Base-by-base conservation (phyloP, 2,329 filamentous ascomycete genomes). In the Pseudocercospora vitis region DNA sequence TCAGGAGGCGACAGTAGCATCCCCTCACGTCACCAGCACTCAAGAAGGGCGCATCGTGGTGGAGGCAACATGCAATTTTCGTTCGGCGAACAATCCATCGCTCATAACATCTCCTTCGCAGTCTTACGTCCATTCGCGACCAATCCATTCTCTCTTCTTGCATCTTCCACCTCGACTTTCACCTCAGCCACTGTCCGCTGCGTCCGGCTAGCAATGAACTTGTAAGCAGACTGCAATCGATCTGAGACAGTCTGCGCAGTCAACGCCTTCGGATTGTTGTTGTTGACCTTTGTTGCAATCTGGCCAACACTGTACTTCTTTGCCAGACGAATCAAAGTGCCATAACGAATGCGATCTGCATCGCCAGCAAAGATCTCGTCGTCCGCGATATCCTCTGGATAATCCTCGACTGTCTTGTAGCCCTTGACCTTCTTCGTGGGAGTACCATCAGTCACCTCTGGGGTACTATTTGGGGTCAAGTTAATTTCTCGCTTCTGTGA, bases 281-380 rank as follows among this genome's bases (percentile, higher is more conserved):
- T 31, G 9, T 55, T 55, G 18, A 50, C 21, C 6, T 37, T 21
- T 9, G 46, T 23, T 7, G 32, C 29, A 37, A 55, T 48, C 2
- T 28, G 29, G 6, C 40, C 16, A 5, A 51, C 37, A 19, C 42
- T 55, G 18, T 51, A 55, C 2, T 39, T 33, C 19, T 55, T 51
- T 2, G 37, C 44, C 23, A 55, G 31, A 7, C 49, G 37, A 9
- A 47, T 48, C 24, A 55, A 18, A 3, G 29, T 51, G 7, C 29
- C 24, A 44, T 40, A 49, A 12, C 35, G 26, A 14, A 55, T 37
- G 12, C 40, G 53, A 3, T 48, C 23, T 2, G 37, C n/a, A 7
- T 51, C 48, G 11, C 42, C 48, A 1, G 48, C 39, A 7, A 55
- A 55, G 11, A 55, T 55, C 28, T 55, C 53, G 16, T 48, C 48